A percentile compares a stretch with the other conserved stretches of the same genome.
Evolutionary conservation across 2,329 filamentous ascomycete species (phyloP).

Genomic region (Penicillium sclerotigenum): DNA sequence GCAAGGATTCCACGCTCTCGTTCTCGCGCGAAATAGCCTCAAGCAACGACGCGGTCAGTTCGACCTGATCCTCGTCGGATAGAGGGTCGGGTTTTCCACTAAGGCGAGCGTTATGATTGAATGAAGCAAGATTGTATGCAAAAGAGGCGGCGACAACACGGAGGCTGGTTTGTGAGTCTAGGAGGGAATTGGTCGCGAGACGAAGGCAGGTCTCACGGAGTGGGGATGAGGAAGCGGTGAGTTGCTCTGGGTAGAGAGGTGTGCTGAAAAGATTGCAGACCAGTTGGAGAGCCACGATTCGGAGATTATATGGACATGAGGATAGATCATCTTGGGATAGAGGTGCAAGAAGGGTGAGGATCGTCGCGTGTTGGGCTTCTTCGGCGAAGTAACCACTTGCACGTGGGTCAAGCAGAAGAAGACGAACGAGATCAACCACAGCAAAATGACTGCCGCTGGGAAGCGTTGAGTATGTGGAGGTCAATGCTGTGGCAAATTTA

Average conservation of each 20-base stretch:
- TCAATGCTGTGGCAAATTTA: slow-evolving; percentile 61
- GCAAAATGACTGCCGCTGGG: slow-evolving; percentile 69
- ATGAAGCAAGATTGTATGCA: slow-evolving; percentile 74
- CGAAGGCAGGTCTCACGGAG: slow-evolving; percentile 61
- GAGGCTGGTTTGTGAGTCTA: slow-evolving; percentile 73
- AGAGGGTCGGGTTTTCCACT: slow-evolving; percentile 58
- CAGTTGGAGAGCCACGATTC: slow-evolving; percentile 79
- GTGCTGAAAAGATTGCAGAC: slow-evolving; percentile 83
- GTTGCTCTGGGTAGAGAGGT: slow-evolving; percentile 64
- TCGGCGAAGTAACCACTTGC: slow-evolving; percentile 80
- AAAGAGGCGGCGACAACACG: slow-evolving; percentile 79
- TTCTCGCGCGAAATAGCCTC: slow-evolving; percentile 64
- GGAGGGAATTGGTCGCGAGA: slow-evolving; percentile 71
- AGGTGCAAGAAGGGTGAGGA: slow-evolving; percentile 54
- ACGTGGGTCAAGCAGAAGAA: slow-evolving; percentile 71
- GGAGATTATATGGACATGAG: slow-evolving; percentile 72
- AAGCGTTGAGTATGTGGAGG: slow-evolving; percentile 53
- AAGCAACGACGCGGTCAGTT: slow-evolving; percentile 74
- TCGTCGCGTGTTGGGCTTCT: slow-evolving; percentile 63
- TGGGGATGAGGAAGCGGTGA: slow-evolving; percentile 50
- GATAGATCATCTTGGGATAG: slow-evolving; percentile 50
- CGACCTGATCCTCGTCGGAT: slow-evolving; percentile 69
- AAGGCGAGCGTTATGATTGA: slow-evolving; percentile 64
- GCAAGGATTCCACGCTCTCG: slow-evolving; percentile 64
- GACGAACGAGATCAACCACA: slow-evolving; percentile 78